phyloP scores from a whole-genome alignment of 2,329 filamentous ascomycete genomes.

The Mycosphaerella sp. region DNA sequence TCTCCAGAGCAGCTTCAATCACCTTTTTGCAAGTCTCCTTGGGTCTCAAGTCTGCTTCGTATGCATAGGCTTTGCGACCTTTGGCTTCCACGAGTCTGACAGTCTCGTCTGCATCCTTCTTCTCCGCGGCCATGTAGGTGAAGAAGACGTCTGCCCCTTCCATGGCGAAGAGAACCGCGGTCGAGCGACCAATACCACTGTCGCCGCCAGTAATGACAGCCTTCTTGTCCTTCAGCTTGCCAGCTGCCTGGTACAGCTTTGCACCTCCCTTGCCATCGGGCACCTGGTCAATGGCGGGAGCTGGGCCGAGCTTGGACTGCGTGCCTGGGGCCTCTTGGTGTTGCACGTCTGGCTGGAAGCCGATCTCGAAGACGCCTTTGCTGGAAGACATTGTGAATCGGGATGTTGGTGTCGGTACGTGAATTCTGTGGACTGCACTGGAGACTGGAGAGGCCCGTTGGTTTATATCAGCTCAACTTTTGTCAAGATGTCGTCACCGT shows the following conservation, averaged over 20 bases:
- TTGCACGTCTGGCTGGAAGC: conserved; percentile 35
- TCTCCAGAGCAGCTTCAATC: conserved; percentile 59
- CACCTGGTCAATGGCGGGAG: conserved; percentile 58
- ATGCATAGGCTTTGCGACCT: conserved; percentile 59
- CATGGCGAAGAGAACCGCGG: conserved; percentile 71
- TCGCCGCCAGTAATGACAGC: conserved; percentile 78
- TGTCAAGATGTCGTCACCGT: no score
- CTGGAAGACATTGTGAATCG: conserved; percentile 25
- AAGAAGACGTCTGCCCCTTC: conserved; percentile 72
- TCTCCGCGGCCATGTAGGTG: conserved; percentile 67
- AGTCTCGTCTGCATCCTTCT: conserved; percentile 69
- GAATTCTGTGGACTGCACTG: no score
- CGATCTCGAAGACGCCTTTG: conserved; percentile 24
- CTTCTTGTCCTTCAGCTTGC: conserved; percentile 68
- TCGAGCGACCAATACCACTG: conserved; percentile 69
- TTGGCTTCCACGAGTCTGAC: conserved; percentile 62
- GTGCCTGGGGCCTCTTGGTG: conserved; percentile 50
- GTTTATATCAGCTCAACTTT: no score
- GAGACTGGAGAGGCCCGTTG: no score
- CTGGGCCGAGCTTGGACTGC: conserved; percentile 51
- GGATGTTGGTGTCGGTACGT: no score
- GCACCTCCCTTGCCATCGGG: conserved; percentile 63
- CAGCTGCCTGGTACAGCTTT: conserved; percentile 66
- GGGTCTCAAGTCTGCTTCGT: conserved; percentile 59
- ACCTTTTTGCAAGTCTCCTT: conserved; percentile 63